These are phyloP conservation scores for Eimeria zaria DNA, from an alignment of 169 alveolate genomes.

Conservation along the genomic window DNA sequence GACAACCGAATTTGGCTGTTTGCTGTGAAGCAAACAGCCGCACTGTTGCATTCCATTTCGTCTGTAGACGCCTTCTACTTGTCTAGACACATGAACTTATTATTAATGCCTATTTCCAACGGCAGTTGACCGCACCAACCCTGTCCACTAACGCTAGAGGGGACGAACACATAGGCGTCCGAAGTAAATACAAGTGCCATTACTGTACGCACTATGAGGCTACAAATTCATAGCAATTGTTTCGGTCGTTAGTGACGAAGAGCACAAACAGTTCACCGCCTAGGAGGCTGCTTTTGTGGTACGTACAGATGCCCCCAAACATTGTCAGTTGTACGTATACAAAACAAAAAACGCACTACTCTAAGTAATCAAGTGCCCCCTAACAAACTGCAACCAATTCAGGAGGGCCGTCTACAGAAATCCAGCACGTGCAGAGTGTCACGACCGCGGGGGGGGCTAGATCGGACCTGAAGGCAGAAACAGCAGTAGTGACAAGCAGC, in stretches of 20 bases:
- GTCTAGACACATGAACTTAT: conserved; percentile 41
- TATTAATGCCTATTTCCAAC: conserved; percentile 36
- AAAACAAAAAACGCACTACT: background rate
- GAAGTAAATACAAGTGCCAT: background rate
- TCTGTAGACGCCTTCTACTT: conserved; percentile 65
- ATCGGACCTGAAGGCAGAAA: conserved; percentile 72
- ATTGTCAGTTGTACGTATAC: background rate
- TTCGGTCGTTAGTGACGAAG: background rate
- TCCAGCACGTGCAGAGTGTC: conserved; percentile 76
- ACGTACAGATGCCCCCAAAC: background rate
- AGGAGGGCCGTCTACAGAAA: conserved; percentile 60
- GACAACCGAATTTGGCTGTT: conserved; percentile 44
- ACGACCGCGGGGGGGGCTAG: conserved; percentile 77
- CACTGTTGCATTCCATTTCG: conserved; percentile 74
- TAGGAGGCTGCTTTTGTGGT: background rate
- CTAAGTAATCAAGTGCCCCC: background rate
- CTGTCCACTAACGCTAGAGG: background rate
- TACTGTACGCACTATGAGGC: background rate
- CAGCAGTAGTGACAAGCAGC: background rate
- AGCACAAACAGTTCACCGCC: background rate
- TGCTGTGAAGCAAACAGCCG: conserved; percentile 50
- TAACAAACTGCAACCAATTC: background rate
- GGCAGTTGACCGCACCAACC: background rate
- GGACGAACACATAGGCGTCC: background rate
- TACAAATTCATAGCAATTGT: background rate